Evolutionary conservation across 306 rosid species (phyloP), one percentile per base, ranked within the genome.

Genomic region (Carpinus fangiana): DNA sequence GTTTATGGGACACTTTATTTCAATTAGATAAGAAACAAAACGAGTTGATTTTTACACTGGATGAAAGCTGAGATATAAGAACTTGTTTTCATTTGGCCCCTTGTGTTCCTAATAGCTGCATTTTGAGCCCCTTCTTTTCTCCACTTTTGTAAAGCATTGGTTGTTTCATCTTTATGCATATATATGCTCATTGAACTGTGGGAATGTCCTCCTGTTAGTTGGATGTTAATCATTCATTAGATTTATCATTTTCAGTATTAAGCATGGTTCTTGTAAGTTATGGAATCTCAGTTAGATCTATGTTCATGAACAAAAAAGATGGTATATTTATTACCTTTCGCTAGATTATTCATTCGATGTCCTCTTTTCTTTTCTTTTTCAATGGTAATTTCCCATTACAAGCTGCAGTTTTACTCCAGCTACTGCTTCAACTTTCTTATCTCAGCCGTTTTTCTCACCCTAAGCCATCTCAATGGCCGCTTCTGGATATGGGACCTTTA

Each of bases 301-400:
- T 36, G 60, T 60, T 13, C 64, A 31, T 78, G 67, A 12, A 8
- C 20, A 55, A 38, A 12, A 50, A 47, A 3, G 12, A n/a, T 13
- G 47, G 62, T 5, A 61, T 46, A 70, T 57, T 56, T 56, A 46
- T 46, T 28, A 46, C 34, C 26, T 60, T 50, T 66, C 34, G 62
- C 71, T 51, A 23, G 74, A 64, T 53, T 65, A 65, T 73, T 65
- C 38, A 73, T 41, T 50, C 13, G 68, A 41, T 48, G 23, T 52
- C 38, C 50, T 51, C 65, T 14, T 46, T 38, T 13, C 16, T 45
- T 16, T 54, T 53, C 10, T 2, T 6, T 11, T 59, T 14, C 34
- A 31, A 31, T 31, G 2, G 34, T 31, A 31, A 31, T 31, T 31
- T 31, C 6, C 6, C 46, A 34, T 34, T 34, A 64, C 41, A 64